Conservation (phyloP, 129 eudicot species). For the Helichrysum umbraculigerum region DNA sequence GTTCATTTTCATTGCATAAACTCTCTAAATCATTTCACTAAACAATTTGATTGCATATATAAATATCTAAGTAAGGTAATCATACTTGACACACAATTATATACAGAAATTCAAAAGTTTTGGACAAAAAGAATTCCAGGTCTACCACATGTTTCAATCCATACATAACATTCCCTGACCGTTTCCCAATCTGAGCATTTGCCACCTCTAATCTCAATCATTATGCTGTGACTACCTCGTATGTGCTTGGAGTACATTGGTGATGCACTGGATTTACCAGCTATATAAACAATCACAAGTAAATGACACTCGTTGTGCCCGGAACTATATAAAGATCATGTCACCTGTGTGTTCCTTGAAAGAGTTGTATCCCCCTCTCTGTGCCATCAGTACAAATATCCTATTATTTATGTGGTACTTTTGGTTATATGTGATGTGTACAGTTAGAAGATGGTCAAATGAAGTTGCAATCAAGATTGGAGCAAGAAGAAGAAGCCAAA, state of each 20-base stretch:
- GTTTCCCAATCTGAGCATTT: background rate
- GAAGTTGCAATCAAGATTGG: constrained; percentile 91
- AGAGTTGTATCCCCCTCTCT: constrained; percentile 10
- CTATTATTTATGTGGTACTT: constrained; percentile 24
- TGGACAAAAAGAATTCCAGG: background rate
- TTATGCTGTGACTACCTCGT: background rate
- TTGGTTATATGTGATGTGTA: constrained; percentile 39
- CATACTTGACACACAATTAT: background rate
- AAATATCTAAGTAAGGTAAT: background rate
- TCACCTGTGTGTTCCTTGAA: constrained; percentile 19
- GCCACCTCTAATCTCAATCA: background rate
- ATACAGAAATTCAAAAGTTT: background rate
- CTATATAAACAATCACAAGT: background rate
- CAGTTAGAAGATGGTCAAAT: constrained; percentile 97
- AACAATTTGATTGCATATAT: background rate
- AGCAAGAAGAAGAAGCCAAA: constrained; percentile 99
- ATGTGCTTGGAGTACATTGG: background rate
- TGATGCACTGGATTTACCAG: background rate
- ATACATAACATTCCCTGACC: background rate
- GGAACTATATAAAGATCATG: constrained; percentile 4
- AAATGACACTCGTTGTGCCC: background rate
- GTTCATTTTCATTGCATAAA: constrained; percentile 1
- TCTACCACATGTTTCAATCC: background rate
- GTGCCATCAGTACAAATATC: constrained; percentile 12
- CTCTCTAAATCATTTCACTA: background rate